Conservation (phyloP, 768 basidiomycete species). For the Agaricus blazei region DNA sequence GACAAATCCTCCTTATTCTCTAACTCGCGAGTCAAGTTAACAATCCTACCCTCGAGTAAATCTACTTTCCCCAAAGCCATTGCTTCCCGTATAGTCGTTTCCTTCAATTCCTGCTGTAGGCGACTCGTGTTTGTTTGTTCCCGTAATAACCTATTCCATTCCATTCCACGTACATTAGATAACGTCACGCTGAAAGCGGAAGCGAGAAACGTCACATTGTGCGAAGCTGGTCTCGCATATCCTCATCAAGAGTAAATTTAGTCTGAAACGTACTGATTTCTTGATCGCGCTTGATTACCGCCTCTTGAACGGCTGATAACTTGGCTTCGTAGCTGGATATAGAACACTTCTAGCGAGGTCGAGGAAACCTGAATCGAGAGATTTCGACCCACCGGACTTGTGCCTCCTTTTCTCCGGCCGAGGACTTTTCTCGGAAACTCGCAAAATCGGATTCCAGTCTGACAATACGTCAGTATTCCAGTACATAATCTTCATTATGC, state of each 20-base stretch:
- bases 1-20: constrained; percentile 8
- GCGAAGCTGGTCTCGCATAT: constrained; percentile 8
- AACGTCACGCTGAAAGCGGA: background rate
- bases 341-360: background rate
- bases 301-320: constrained; percentile 18
- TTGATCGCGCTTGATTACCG: constrained; percentile 20
- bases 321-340: constrained; percentile 16
- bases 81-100: background rate
- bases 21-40: background rate
- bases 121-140: constrained; percentile 2
- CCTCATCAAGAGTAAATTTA: constrained; percentile 15
- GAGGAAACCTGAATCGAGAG: background rate
- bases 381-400: background rate
- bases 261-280: constrained; percentile 18
- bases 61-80: constrained; percentile 2
- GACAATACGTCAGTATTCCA: background rate
- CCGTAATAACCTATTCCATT: background rate
- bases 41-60: constrained; percentile 1
- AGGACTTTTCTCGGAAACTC: background rate
- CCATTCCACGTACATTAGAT: background rate
- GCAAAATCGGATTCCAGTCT: constrained; percentile 1
- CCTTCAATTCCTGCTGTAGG: constrained; percentile 7
- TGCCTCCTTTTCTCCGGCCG: background rate
- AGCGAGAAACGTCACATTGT: background rate
- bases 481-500: background rate